Base-by-base conservation (phyloP, 805 yeast genomes). In the Cyberlindnera suaveolens region DNA sequence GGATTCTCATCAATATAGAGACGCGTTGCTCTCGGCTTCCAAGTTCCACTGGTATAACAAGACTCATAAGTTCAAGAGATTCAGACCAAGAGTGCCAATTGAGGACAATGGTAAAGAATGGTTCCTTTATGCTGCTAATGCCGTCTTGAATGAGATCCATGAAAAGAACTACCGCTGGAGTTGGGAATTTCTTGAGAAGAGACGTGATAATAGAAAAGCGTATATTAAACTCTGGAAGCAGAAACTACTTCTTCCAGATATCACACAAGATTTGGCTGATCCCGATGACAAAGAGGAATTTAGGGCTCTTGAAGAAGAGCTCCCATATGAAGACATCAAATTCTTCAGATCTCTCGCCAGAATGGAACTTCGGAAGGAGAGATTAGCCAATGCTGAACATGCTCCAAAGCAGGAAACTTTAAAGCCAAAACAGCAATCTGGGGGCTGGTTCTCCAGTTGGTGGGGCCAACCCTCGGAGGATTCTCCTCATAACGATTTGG, bases 271-370 rank as follows among this genome's bases (percentile, higher is more conserved):
- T 7, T 45, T 65, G 4, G 44, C 58, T 16, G 58, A 45, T 79
- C 52, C 69, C 1, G 58, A 56, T 1, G 68, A 72, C 13, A 60
- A 65, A 42, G 45, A 57, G 1, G 63, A 66, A 30, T 63, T 88
- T 13, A 64, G 71, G 1, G 61, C 63, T 2, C 64, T 91, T 20
- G 93, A 91, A 53, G 65, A 63, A 38, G 73, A 69, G 1, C 63
- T 89, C 19, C 57, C 78, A 1, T 85, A 74, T 57, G 96, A 90
- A 42, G 96, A 88, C 53, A 78, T 93, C 41, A 78, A 85, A 51
- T 80, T 93, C 47, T 93, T 87, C 64, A 74, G 99, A 53, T 78
- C 93, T 1, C 60, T 89, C 37, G 88, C 97, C 0, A 77, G 82
- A 56, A 66, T 72, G 42, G 82, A 85, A 50, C 70, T 79, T 44